phyloP scores from a whole-genome alignment of 345 rosid genomes.

The Citrus hindsii region DNA sequence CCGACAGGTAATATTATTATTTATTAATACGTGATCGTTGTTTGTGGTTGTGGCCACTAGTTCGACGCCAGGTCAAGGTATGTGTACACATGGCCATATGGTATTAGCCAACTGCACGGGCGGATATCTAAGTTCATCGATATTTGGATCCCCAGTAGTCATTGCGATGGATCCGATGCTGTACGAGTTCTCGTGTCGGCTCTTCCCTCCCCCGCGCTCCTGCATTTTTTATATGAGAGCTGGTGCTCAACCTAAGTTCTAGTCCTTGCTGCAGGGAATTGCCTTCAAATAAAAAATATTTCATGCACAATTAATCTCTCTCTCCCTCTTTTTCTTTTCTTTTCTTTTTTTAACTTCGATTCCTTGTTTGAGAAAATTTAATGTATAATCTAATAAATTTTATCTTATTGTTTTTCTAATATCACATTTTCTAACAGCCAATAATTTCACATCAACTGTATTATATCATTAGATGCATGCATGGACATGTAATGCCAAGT shows the following conservation, averaged over 20 bases:
- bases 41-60: not conserved
- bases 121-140: not conserved
- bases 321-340: too few relatives aligned
- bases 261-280: too few relatives aligned
- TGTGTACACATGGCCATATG: slow-evolving; percentile 1
- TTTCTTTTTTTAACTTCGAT: too few relatives aligned
- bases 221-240: too few relatives aligned
- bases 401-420: too few relatives aligned
- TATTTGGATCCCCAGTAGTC: slow-evolving; percentile 14
- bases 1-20: not conserved
- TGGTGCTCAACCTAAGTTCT: too few relatives aligned
- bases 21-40: not conserved
- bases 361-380: not conserved
- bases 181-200: not conserved
- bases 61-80: not conserved
- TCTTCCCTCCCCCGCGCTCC: too few relatives aligned
- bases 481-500: too few relatives aligned
- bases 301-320: not conserved
- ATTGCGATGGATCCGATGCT: slow-evolving; percentile 11
- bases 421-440: too few relatives aligned
- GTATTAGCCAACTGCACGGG: slow-evolving; percentile 2
- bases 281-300: not conserved
- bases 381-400: not conserved
- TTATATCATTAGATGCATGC: not conserved
- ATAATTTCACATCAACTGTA: too few relatives aligned